Evolutionary conservation across 169 alveolate species (phyloP), one percentile per base, ranked within the genome.

Genomic region (Neospora caninum): DNA sequence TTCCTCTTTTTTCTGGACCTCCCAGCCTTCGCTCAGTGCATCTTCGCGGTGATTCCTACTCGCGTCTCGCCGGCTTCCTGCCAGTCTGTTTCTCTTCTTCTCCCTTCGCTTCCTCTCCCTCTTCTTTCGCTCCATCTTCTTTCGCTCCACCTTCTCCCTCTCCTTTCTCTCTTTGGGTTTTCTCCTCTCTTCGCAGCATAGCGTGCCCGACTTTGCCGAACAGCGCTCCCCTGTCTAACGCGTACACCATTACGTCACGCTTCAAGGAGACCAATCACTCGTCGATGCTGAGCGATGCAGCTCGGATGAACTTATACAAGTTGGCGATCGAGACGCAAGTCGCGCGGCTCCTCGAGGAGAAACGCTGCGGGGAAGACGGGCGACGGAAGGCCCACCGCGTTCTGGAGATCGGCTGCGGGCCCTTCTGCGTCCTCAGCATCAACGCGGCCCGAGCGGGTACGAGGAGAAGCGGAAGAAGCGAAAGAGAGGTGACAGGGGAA

Each of bases 361-460:
- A 36, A 58, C 16, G 31, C 42, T 22, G 43, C 41, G 13, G 20
- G 7, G 45, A 13, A 1, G 39, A 36, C 42, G 84, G 43, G 25
- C 43, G 31, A 41, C 42, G n/a, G 49, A n/a, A 20, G 25, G 43
- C 84, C 45, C 84, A 36, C 84, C 84, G 84, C 84, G 84, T 86
- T 29, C 67, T 92, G 27, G 95, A 92, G 39, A 49, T 92, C 38
- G 95, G 95, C 34, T 82, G 93, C 69, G 95, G 95, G 45, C 93
- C 95, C n/a, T 54, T 93, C 73, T 80, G 91, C 38, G 36, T 88
- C 20, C 83, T 88, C 43, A 64, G 69, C 69, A 89, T 93, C 86
- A 93, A 93, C 42, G 93, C 94, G 29, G 94, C 91, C 0, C 86
- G 95, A 31, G 92, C 91, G 2, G 95, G 95, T 78, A 36, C n/a